These are phyloP conservation scores for Graphiopsis chlorocephala DNA, from an alignment of 2,329 filamentous ascomycete species.

Conservation along the genomic window DNA sequence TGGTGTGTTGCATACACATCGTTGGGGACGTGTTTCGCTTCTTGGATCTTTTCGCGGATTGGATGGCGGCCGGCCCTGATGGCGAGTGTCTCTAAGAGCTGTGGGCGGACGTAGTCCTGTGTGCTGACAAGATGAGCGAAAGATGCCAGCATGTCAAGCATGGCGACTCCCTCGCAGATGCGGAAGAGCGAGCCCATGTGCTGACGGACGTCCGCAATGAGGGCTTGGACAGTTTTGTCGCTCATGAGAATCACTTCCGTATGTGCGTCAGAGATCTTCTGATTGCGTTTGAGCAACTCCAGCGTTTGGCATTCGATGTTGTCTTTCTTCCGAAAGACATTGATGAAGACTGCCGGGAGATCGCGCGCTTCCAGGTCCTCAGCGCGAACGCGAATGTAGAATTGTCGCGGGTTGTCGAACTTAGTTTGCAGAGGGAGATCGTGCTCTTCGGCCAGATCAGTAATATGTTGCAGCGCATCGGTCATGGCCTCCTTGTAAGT, in stretches of 20 bases:
- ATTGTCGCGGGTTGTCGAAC: constrained; percentile 74
- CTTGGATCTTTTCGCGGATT: constrained; percentile 70
- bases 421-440: constrained; percentile 64
- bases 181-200: constrained; percentile 74
- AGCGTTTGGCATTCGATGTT: constrained; percentile 84
- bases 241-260: constrained; percentile 79
- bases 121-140: constrained; percentile 73
- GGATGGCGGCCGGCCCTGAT: constrained; percentile 75
- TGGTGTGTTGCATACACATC: constrained; percentile 82
- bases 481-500: constrained; percentile 86
- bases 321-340: constrained; percentile 69
- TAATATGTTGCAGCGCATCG: constrained; percentile 70
- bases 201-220: constrained; percentile 69
- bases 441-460: constrained; percentile 59
- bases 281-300: constrained; percentile 73
- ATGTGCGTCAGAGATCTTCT: constrained; percentile 72
- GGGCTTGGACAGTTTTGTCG: constrained; percentile 68
- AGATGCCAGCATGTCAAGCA: constrained; percentile 66
- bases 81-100: constrained; percentile 63
- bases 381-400: constrained; percentile 68
- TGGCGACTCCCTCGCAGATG: constrained; percentile 79
- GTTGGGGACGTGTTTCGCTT: constrained; percentile 74
- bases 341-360: constrained; percentile 72
- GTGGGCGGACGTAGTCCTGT: constrained; percentile 64
- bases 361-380: constrained; percentile 59